A percentile compares a stretch with the other conserved stretches of the same genome.
Conservation (phyloP, 2,329 filamentous ascomycete genomes). For the Triangularia verruculosa region DNA sequence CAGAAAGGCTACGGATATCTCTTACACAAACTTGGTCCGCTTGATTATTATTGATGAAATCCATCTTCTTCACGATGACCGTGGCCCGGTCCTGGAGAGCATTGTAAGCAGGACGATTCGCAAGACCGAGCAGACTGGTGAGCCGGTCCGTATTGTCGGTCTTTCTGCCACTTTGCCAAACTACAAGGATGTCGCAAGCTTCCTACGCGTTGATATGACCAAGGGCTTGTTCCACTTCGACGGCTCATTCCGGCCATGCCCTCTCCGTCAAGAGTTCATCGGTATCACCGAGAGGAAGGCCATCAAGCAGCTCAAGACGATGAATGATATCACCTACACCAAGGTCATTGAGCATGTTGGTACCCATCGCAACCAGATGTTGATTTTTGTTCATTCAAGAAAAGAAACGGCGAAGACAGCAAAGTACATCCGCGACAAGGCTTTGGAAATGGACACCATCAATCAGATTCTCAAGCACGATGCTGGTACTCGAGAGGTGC, state of each 20-base stretch:
- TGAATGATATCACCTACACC: slow-evolving; percentile 98
- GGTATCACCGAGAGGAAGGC: slow-evolving; percentile 97
- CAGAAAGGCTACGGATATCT: slow-evolving; percentile 92
- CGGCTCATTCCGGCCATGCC: slow-evolving; percentile 88
- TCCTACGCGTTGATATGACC: slow-evolving; percentile 80
- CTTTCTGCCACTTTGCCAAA: slow-evolving; percentile 95
- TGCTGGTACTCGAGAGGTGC: slow-evolving; percentile 82
- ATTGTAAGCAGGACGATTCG: slow-evolving; percentile 94
- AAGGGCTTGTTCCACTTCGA: slow-evolving; percentile 97
- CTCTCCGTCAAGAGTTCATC: slow-evolving; percentile 93
- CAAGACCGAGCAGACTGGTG: slow-evolving; percentile 88
- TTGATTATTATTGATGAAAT: slow-evolving; percentile 98
- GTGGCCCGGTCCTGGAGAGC: slow-evolving; percentile 93
- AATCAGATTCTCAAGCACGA: slow-evolving; percentile 92
- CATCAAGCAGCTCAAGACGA: slow-evolving; percentile 97
- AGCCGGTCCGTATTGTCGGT: slow-evolving; percentile 86
- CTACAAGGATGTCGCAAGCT: slow-evolving; percentile 92
- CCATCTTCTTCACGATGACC: slow-evolving; percentile 93
- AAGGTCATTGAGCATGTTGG: slow-evolving; percentile 97
- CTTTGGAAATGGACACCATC: slow-evolving; percentile 94
- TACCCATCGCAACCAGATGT: slow-evolving; percentile 90
- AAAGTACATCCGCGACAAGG: slow-evolving; percentile 93
- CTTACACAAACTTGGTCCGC: slow-evolving; percentile 95
- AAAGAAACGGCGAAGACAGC: slow-evolving; percentile 99
- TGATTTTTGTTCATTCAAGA: slow-evolving; percentile 96